Percentiles rank a stretch among this genome's conserved stretches.
phyloP scores from a whole-genome alignment of 148 eudicot genomes.

The Pharnaceum exiguum region DNA sequence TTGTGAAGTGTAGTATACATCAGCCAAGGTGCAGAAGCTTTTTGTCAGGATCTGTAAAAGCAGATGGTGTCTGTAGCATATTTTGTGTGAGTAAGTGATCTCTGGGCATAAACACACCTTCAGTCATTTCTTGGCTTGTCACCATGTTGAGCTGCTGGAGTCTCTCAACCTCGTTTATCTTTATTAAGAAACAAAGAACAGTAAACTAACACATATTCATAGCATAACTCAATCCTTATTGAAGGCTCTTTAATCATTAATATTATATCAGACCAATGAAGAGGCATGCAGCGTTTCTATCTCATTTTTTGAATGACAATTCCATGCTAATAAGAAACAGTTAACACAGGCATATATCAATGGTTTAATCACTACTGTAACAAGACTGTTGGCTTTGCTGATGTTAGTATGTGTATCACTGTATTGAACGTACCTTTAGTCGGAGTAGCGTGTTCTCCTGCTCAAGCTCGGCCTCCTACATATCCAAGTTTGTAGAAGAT shows the following conservation, averaged over 20 bases:
- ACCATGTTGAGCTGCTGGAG: slow-evolving; percentile 12
- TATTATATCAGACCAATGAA: too few relatives aligned
- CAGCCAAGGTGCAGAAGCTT: slow-evolving; percentile 17
- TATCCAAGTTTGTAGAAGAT: not conserved
- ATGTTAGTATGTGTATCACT: too few relatives aligned
- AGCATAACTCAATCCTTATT: too few relatives aligned
- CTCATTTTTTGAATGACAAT: too few relatives aligned
- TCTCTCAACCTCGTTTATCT: slow-evolving; percentile 19
- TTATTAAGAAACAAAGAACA: not conserved
- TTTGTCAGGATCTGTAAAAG: slow-evolving; percentile 5
- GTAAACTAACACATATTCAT: not conserved
- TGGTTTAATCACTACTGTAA: too few relatives aligned
- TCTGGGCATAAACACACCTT: not conserved
- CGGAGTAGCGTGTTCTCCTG: slow-evolving; percentile 12
- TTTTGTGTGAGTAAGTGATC: slow-evolving; percentile 13
- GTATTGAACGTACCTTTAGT: slow-evolving; percentile 14
- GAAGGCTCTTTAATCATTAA: too few relatives aligned
- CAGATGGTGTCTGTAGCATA: not conserved
- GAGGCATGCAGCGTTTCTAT: too few relatives aligned
- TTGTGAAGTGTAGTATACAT: too few relatives aligned
- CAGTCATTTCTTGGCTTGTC: not conserved
- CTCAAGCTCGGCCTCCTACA: slow-evolving; percentile 15
- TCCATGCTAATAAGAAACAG: too few relatives aligned
- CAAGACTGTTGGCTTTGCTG: too few relatives aligned
- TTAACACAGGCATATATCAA: too few relatives aligned